Evolutionary conservation across 1,139 yeast species (phyloP).

Genomic region (Pichia sp.): DNA sequence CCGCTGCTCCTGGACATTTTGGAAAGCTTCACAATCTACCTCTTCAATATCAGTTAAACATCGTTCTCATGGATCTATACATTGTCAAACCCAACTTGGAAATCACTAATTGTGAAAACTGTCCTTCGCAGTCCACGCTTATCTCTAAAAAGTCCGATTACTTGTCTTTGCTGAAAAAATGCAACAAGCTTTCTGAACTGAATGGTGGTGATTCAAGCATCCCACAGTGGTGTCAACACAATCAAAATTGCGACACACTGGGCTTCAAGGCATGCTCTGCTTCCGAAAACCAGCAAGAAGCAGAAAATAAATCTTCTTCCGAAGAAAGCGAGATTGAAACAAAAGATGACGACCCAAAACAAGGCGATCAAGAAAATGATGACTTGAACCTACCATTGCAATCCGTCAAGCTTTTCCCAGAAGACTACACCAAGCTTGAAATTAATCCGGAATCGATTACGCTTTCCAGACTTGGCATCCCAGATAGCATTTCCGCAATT

Average conservation of each 20-base stretch:
- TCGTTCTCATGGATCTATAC: conserved; percentile 23
- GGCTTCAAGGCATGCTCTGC: too few relatives aligned
- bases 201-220: background rate
- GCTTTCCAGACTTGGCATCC: conserved; percentile 8
- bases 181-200: conserved; percentile 6
- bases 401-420: conserved; percentile 10
- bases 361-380: background rate
- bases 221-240: conserved; percentile 16
- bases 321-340: background rate
- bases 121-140: conserved; percentile 18
- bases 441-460: background rate
- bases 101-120: conserved; percentile 26
- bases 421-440: conserved; percentile 9
- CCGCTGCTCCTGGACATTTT: background rate
- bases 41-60: background rate
- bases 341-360: background rate
- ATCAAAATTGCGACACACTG: too few relatives aligned
- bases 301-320: too few relatives aligned
- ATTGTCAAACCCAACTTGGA: conserved; percentile 31
- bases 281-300: too few relatives aligned
- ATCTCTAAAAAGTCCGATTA: conserved; percentile 18
- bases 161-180: conserved; percentile 15
- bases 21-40: background rate
- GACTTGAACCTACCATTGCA: conserved; percentile 11
- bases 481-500: conserved; percentile 1